These are phyloP conservation scores for Withania somnifera DNA, from an alignment of 305 asterid species.

Conservation along the genomic window DNA sequence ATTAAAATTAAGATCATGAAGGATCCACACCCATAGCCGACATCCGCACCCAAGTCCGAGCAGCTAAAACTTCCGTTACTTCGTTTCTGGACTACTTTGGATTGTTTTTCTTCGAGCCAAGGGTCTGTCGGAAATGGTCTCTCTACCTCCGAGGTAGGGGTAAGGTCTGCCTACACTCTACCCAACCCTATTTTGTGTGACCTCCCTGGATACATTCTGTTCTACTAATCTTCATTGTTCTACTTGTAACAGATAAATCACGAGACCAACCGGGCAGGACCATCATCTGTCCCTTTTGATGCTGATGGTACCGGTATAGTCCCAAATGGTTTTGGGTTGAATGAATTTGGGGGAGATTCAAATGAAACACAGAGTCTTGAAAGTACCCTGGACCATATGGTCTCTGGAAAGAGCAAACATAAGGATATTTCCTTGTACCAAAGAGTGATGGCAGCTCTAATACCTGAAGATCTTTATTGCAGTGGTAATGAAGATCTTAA, in stretches of 20 bases:
- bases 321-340: constrained; percentile 28
- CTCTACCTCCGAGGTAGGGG: too few species aligned
- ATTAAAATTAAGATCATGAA: too few species aligned
- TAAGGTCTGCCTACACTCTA: too few species aligned
- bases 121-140: too few species aligned
- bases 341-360: constrained; percentile 44
- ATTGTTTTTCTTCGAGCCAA: too few species aligned
- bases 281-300: constrained; percentile 33
- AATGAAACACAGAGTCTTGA: constrained; percentile 38
- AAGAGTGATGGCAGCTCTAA: constrained; percentile 73
- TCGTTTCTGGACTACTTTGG: too few species aligned
- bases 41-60: too few species aligned
- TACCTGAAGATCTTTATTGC: constrained; percentile 40
- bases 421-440: constrained; percentile 56
- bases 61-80: too few species aligned
- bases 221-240: not conserved
- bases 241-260: constrained; percentile 33
- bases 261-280: constrained; percentile 28
- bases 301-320: constrained; percentile 37
- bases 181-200: too few species aligned
- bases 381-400: constrained; percentile 33
- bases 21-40: too few species aligned
- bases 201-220: too few species aligned
- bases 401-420: constrained; percentile 33
- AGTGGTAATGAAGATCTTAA: constrained; percentile 36